Conservation (phyloP, 352 stramenopile genomes). For the Blastocystis sp. region DNA sequence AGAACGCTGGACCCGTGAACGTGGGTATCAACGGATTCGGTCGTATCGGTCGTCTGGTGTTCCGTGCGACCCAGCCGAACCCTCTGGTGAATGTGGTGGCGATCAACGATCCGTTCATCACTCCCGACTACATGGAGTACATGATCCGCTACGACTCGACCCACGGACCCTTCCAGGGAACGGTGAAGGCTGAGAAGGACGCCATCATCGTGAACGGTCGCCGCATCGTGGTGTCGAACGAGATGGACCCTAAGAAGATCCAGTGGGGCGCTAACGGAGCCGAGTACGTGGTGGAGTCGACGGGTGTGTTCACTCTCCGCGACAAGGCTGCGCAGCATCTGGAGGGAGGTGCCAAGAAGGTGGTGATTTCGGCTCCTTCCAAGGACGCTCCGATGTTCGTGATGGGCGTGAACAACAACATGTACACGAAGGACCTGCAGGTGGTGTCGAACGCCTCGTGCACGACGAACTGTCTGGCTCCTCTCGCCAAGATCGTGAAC, state of each 20-base stretch:
- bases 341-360: conserved; percentile 82
- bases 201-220: conserved; percentile 81
- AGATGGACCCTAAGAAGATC: conserved; percentile 84
- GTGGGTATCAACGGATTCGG: conserved; percentile 97
- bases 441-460: conserved; percentile 95
- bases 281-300: conserved; percentile 86
- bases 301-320: conserved; percentile 72
- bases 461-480: conserved; percentile 96
- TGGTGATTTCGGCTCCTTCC: conserved; percentile 90
- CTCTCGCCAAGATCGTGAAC: conserved; percentile 92
- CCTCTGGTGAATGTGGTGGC: conserved; percentile 77
- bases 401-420: conserved; percentile 89
- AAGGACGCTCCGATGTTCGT: conserved; percentile 94
- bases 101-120: conserved; percentile 86
- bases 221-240: conserved; percentile 79
- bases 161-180: conserved; percentile 75
- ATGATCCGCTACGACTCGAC: conserved; percentile 80
- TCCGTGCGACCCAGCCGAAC: conserved; percentile 77
- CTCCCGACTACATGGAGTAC: conserved; percentile 89
- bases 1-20: conserved; percentile 66
- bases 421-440: conserved; percentile 82
- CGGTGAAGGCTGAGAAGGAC: conserved; percentile 73
- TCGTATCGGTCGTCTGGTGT: conserved; percentile 89
- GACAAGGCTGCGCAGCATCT: conserved; percentile 83
- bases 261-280: conserved; percentile 76